Percentiles rank a stretch among this genome's conserved stretches.
Conservation (phyloP, 768 basidiomycete genomes). For the Panaeolus cyanescens region DNA sequence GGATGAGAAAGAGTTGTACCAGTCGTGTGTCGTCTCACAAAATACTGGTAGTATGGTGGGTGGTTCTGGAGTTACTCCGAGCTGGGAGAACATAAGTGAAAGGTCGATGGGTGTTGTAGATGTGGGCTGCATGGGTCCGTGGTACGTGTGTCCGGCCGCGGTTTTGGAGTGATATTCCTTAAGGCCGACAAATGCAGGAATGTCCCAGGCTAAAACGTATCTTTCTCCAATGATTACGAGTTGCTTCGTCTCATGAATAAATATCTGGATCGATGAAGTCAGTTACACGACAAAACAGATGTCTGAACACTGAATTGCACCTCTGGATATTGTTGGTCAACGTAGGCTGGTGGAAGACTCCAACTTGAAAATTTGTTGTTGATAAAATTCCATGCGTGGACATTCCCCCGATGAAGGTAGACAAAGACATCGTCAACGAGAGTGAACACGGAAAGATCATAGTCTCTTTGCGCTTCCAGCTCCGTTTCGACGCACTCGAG, state of each 20-base stretch:
- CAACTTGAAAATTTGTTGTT: not conserved
- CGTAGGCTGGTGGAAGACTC: not conserved
- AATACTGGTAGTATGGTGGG: not conserved
- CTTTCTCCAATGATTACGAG: not conserved
- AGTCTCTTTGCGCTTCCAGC: not conserved
- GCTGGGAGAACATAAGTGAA: not conserved
- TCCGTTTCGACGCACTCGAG: not conserved
- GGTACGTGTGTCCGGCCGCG: not conserved
- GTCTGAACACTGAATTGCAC: not conserved
- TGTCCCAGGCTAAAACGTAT: not conserved
- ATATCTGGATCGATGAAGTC: not conserved
- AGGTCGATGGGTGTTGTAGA: not conserved
- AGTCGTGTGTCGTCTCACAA: not conserved
- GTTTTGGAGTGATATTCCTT: not conserved
- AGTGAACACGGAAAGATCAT: not conserved
- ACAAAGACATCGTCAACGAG: not conserved
- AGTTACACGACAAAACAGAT: not conserved
- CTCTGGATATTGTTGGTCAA: not conserved
- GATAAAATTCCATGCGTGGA: not conserved
- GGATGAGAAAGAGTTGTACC: not conserved
- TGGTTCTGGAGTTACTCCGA: not conserved
- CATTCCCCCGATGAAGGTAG: not conserved
- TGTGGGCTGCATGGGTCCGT: not conserved
- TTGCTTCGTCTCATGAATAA: not conserved
- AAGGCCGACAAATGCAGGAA: not conserved